Base-by-base conservation (phyloP, 192 early-diverging fungal species). In the Coemansia sp. region DNA sequence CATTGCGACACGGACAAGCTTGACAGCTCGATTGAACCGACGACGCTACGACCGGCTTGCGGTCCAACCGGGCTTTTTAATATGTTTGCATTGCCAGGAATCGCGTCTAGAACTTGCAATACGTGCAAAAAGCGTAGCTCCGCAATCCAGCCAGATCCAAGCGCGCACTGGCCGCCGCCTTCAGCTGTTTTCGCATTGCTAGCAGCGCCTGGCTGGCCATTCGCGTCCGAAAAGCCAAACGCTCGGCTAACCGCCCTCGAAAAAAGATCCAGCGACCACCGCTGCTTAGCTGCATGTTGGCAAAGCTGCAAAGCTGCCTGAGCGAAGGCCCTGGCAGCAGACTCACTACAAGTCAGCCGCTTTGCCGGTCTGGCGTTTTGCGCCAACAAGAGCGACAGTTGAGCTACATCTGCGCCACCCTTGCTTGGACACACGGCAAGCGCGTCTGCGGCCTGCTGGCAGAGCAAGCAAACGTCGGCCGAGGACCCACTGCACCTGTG, bases 71-170 rank as follows among this genome's bases (percentile, higher is more conserved):
- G 14, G 9, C 14, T 1, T 15, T 56, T 19, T 53, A 70, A 73
- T 5, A 43, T 36, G 0, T 15, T 60, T 0, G 59, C 11, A 25
- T 25, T 49, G 41, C 68, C 70, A 6, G 54, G 38, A 37, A 64
- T 59, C 32, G 60, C 29, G 7, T 72, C 74, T 37, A 82, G 62
- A 2, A 36, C 36, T 17, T 75, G 64, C 41, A 77, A 12, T 1
- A 67, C 68, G 3, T 62, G 67, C 12, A 42, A 27, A 59, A 82
- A 65, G n/a, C 65, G 64, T 20, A 77, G 37, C 59, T 82, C 79
- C 3, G 19, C 22, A 57, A 15, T 59, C 79, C 79, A 82, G 11
- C 36, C 42, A 19, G 66, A 25, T 7, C 57, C 74, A 37, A 62
- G 47, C 8, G 76, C 29, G 27, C 37, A 60, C 22, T 37, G 14